Evolutionary conservation across 495 filamentous ascomycete species (phyloP).

Genomic region (Daldinia loculata): DNA sequence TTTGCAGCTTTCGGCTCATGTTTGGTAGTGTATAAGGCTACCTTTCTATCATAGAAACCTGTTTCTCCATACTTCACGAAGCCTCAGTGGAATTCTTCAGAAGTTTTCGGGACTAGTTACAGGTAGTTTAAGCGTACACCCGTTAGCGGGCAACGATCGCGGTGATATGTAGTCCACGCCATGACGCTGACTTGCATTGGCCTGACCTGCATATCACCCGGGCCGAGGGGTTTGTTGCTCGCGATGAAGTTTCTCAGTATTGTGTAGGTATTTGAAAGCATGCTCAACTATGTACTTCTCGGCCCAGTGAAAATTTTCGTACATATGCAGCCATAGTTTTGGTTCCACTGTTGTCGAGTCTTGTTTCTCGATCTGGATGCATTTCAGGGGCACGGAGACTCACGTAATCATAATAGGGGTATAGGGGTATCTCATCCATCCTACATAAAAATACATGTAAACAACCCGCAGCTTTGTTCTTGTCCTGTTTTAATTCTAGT

Average conservation of each 20-base stretch:
- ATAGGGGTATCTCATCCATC: background rate
- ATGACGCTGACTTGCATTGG: slow-evolving; percentile 24
- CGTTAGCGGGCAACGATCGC: slow-evolving; percentile 14
- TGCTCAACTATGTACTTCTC: background rate
- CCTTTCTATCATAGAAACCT: slow-evolving; percentile 1
- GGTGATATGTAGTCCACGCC: slow-evolving; percentile 5
- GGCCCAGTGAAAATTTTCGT: background rate
- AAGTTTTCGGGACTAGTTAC: background rate
- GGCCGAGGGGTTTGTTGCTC: slow-evolving; percentile 19
- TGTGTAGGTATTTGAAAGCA: background rate
- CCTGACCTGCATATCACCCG: slow-evolving; percentile 20
- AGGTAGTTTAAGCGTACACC: background rate
- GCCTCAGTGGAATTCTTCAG: background rate
- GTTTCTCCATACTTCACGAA: background rate
- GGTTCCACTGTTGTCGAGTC: background rate
- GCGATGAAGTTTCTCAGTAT: background rate
- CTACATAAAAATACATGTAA: background rate
- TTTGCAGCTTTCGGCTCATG: slow-evolving; percentile 13
- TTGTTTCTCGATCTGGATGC: background rate
- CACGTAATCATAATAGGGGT: background rate
- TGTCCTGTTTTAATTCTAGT: background rate
- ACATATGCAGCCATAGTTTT: background rate
- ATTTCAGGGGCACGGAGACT: background rate
- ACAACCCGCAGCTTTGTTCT: background rate
- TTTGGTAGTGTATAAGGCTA: background rate